phyloP scores from a whole-genome alignment of 352 stramenopile genomes.

The Plasmopara viticola region DNA sequence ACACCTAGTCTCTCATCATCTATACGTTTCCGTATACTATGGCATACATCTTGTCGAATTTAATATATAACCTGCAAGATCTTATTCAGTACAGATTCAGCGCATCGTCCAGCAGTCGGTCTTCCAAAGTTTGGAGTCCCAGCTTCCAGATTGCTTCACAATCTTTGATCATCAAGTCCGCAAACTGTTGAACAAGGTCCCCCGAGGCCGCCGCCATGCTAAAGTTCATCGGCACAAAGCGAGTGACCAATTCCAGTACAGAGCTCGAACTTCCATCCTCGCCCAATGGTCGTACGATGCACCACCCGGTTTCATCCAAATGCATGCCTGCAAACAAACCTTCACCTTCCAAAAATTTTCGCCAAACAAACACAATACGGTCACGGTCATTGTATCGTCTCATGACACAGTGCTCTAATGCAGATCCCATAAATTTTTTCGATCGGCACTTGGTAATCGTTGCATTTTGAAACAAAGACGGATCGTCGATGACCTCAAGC shows the following conservation, averaged over 20 bases:
- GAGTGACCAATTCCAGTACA: conserved; percentile 13
- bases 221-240: conserved; percentile 21
- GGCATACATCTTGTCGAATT: background rate
- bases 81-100: conserved; percentile 11
- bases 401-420: conserved; percentile 24
- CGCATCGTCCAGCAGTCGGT: conserved; percentile 19
- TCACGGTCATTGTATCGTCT: conserved; percentile 32
- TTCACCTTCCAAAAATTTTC: conserved; percentile 36
- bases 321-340: conserved; percentile 33
- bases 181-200: conserved; percentile 12
- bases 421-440: background rate
- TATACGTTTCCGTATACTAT: background rate
- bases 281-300: conserved; percentile 17
- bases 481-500: conserved; percentile 1
- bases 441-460: conserved; percentile 21
- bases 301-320: conserved; percentile 56
- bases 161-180: conserved; percentile 11
- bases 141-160: conserved; percentile 14
- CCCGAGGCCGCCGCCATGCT: conserved; percentile 3
- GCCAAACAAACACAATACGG: conserved; percentile 49
- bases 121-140: conserved; percentile 10
- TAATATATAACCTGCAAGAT: background rate
- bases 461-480: conserved; percentile 18
- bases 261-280: conserved; percentile 3
- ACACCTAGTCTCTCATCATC: no score